Percentiles rank a stretch among this genome's conserved stretches.
Evolutionary conservation across 768 basidiomycete species (phyloP).

Genomic region (Rhizopogon vesiculosus): DNA sequence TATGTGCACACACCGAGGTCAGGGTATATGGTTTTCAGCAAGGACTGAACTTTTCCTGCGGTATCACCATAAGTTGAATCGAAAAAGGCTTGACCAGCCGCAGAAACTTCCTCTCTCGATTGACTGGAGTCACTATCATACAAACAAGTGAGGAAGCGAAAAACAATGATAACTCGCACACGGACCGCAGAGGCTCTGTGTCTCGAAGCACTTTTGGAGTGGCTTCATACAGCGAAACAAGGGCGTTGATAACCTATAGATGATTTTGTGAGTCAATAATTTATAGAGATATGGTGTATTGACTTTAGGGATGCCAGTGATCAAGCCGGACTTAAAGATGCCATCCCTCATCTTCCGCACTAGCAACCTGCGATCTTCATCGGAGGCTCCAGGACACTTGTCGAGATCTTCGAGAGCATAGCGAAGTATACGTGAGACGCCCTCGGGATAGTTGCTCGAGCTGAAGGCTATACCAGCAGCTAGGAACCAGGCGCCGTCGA

Average conservation of each 20-base stretch:
- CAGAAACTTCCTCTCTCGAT: constrained; percentile 38
- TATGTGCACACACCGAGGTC: constrained; percentile 48
- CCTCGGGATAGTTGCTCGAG: constrained; percentile 56
- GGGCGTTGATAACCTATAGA: constrained; percentile 51
- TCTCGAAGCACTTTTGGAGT: constrained; percentile 52
- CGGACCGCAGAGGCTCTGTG: constrained; percentile 41
- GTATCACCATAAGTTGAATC: constrained; percentile 52
- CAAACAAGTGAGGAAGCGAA: background rate
- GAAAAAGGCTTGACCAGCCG: constrained; percentile 41
- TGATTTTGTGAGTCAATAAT: background rate
- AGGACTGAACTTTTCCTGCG: constrained; percentile 38
- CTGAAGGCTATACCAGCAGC: constrained; percentile 53
- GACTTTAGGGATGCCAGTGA: constrained; percentile 56
- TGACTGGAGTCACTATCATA: constrained; percentile 34
- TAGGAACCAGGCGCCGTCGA: constrained; percentile 54
- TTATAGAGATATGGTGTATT: background rate
- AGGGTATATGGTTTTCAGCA: constrained; percentile 52
- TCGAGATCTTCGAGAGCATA: constrained; percentile 43
- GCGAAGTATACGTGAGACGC: constrained; percentile 49
- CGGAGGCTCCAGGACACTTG: constrained; percentile 14
- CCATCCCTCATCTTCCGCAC: constrained; percentile 58
- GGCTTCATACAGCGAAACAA: constrained; percentile 44
- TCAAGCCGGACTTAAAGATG: constrained; percentile 56
- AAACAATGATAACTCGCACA: background rate
- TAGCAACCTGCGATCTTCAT: constrained; percentile 36